Conservation (phyloP, 805 yeast species). For the Suhomyces prunicola region DNA sequence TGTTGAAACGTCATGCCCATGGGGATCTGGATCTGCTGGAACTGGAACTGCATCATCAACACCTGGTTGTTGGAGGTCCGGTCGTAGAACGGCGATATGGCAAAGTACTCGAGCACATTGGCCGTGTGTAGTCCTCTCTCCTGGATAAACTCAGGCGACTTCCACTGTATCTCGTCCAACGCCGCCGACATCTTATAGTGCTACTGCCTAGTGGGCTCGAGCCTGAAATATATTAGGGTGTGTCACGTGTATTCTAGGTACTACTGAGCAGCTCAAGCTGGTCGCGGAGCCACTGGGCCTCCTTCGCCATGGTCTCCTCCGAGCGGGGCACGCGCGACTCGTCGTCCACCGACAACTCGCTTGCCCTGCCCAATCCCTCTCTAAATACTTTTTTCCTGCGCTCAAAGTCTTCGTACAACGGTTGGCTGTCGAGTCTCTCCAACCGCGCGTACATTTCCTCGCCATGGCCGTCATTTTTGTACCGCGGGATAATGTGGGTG, state of each 20-base stretch:
- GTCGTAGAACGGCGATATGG: slow-evolving; percentile 93
- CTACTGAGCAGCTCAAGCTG: not conserved
- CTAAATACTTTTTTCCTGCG: slow-evolving; percentile 17
- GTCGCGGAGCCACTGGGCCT: slow-evolving; percentile 54
- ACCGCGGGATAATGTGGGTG: slow-evolving; percentile 89
- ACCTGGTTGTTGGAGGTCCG: slow-evolving; percentile 93
- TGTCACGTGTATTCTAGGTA: not conserved
- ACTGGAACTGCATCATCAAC: slow-evolving; percentile 91
- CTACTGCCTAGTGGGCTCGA: not conserved
- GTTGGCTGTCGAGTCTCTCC: slow-evolving; percentile 52
- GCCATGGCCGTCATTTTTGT: slow-evolving; percentile 52
- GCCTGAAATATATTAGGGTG: not conserved
- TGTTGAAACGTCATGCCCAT: slow-evolving; percentile 28
- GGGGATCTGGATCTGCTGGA: slow-evolving; percentile 46
- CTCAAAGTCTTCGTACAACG: slow-evolving; percentile 22
- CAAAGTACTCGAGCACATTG: slow-evolving; percentile 88
- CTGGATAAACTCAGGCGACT: slow-evolving; percentile 96
- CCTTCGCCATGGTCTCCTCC: slow-evolving; percentile 63
- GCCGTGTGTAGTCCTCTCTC: slow-evolving; percentile 81
- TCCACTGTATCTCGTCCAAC: slow-evolving; percentile 92
- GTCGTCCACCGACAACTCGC: slow-evolving; percentile 34
- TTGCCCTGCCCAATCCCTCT: not conserved
- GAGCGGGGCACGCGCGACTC: slow-evolving; percentile 57
- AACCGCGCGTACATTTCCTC: slow-evolving; percentile 69
- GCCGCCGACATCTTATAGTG: not conserved